Percentiles rank a stretch among this genome's conserved stretches.
Conservation (phyloP, 805 yeast genomes). For the Starmerella scarabaei region DNA sequence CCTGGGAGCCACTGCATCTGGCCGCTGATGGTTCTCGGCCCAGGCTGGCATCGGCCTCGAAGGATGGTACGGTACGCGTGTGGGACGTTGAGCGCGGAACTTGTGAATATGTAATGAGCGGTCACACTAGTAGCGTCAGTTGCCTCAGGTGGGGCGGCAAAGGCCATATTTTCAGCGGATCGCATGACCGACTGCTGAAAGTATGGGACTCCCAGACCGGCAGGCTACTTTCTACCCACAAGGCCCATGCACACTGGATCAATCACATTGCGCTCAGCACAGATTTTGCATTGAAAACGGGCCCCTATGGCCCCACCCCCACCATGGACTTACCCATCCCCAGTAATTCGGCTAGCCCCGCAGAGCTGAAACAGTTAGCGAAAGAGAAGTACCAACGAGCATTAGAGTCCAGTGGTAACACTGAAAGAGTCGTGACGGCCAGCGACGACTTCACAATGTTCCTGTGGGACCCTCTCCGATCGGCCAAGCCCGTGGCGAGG, state of each 20-base stretch:
- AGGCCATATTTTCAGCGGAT: conserved; percentile 70
- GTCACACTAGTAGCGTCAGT: conserved; percentile 79
- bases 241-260: conserved; percentile 95
- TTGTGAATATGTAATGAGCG: conserved; percentile 59
- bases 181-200: conserved; percentile 88
- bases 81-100: conserved; percentile 75
- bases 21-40: conserved; percentile 38
- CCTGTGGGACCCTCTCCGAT: conserved; percentile 80
- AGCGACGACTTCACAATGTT: conserved; percentile 97
- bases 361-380: conserved; percentile 45
- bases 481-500: conserved; percentile 72
- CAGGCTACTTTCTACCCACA: conserved; percentile 60
- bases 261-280: conserved; percentile 87
- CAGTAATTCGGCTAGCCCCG: conserved; percentile 30
- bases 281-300: conserved; percentile 73
- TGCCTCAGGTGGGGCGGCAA: conserved; percentile 97
- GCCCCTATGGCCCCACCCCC: conserved; percentile 53
- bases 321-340: conserved; percentile 11
- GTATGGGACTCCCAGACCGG: conserved; percentile 83
- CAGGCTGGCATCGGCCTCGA: conserved; percentile 73
- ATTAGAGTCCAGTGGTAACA: conserved; percentile 38
- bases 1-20: conserved; percentile 91
- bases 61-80: conserved; percentile 75
- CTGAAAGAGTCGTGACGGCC: conserved; percentile 83
- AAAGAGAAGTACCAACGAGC: conserved; percentile 49